phyloP scores from a whole-genome alignment of 192 early-diverging fungal species.

The Spizellomyces sp. region DNA sequence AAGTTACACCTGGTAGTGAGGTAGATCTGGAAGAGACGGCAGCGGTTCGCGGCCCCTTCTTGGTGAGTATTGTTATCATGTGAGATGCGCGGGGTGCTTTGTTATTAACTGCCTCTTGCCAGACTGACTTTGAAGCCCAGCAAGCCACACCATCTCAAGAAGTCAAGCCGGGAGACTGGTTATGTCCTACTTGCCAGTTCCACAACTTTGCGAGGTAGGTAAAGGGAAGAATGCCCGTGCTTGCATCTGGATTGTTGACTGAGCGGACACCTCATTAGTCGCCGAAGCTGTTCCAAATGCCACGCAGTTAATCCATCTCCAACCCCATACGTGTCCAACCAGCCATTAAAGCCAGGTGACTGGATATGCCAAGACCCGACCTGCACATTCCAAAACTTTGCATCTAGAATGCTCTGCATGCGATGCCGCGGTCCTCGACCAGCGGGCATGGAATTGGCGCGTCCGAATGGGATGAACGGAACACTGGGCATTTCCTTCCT shows the following conservation, averaged over 20 bases:
- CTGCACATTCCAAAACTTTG: conserved; percentile 79
- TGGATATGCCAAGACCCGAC: conserved; percentile 71
- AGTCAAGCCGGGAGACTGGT: conserved; percentile 71
- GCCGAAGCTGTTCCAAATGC: conserved; percentile 70
- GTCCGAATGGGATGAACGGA: neutral
- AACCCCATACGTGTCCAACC: conserved; percentile 41
- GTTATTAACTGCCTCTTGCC: conserved; percentile 25
- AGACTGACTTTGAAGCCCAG: conserved; percentile 34
- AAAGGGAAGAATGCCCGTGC: too few relatives aligned
- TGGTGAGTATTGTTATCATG: too few relatives aligned
- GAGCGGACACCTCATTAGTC: conserved; percentile 11
- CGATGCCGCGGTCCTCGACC: conserved; percentile 55
- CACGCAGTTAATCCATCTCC: conserved; percentile 53
- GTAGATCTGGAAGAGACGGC: conserved; percentile 60
- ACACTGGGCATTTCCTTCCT: too few relatives aligned
- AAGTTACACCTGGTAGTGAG: conserved; percentile 65
- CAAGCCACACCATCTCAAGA: conserved; percentile 21
- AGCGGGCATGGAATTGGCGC: conserved; percentile 10
- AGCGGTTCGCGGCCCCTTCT: conserved; percentile 59
- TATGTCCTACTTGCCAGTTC: conserved; percentile 69
- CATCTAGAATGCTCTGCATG: conserved; percentile 68
- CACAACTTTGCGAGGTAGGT: conserved; percentile 63
- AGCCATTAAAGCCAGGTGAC: conserved; percentile 57
- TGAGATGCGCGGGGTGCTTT: conserved; percentile 11
- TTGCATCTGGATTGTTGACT: too few relatives aligned